These are phyloP conservation scores for Teratosphaeria zuluensis DNA, from an alignment of 2,329 filamentous ascomycete species.

Conservation along the genomic window DNA sequence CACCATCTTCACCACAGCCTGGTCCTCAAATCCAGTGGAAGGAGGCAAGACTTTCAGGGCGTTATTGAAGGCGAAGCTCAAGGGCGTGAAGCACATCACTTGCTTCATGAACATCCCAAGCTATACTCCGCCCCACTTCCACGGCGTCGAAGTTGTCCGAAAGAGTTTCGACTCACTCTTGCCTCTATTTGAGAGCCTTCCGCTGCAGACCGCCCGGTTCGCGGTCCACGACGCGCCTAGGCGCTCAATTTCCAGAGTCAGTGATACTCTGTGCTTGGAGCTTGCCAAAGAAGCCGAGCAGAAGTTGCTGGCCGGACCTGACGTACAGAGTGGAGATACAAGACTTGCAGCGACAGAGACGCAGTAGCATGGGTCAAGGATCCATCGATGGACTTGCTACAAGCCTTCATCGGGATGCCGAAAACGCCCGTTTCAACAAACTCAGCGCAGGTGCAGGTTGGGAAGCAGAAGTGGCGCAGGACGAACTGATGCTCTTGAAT, in stretches of 20 bases:
- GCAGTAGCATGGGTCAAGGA: background rate
- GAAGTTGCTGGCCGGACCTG: background rate
- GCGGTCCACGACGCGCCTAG: background rate
- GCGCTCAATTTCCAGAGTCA: background rate
- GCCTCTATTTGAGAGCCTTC: background rate
- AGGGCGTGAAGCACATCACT: conserved; percentile 1
- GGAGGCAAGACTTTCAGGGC: background rate
- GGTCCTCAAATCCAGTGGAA: no score
- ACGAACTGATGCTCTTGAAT: no score
- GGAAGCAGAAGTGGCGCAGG: no score
- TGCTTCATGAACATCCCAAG: no score
- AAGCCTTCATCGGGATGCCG: no score
- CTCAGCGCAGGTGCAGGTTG: no score
- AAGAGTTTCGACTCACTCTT: no score
- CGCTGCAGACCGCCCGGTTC: background rate
- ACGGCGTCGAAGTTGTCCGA: no score
- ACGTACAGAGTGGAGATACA: background rate
- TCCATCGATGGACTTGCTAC: no score
- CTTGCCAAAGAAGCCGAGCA: background rate
- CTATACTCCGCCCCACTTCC: no score
- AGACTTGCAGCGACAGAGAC: background rate
- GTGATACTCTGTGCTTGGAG: background rate
- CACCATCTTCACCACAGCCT: no score
- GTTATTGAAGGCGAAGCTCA: background rate
- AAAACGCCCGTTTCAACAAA: no score